phyloP scores from a whole-genome alignment of 139 green algal genomes.

The Picochlorum costavermella region DNA sequence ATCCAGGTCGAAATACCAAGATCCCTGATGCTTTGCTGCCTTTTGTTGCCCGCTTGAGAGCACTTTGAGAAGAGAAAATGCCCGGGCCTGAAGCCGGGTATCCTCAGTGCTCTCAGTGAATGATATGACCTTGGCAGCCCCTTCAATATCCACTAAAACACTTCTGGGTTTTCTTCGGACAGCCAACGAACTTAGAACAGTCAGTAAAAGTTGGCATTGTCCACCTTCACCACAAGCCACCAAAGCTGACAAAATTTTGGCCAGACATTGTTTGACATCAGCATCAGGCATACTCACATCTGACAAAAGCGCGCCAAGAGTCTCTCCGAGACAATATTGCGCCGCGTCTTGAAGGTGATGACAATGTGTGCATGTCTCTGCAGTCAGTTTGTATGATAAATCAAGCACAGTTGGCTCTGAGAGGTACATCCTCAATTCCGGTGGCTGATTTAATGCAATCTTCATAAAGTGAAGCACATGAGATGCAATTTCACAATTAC shows the following conservation, averaged over 20 bases:
- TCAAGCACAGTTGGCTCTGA: neutral
- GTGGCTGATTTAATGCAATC: neutral
- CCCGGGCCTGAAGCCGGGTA: too few species aligned
- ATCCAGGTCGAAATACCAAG: too few species aligned
- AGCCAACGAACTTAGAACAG: conserved; percentile 29
- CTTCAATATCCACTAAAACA: conserved; percentile 3
- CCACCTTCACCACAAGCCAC: neutral
- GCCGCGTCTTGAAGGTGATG: conserved; percentile 27
- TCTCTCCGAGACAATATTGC: conserved; percentile 27
- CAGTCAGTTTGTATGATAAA: conserved; percentile 13
- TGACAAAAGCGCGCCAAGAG: conserved; percentile 9
- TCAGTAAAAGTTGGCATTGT: conserved; percentile 27
- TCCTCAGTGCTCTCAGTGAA: too few species aligned
- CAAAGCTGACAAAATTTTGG: conserved; percentile 11
- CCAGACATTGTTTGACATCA: neutral
- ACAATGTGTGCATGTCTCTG: conserved; percentile 22
- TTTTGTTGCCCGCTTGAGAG: too few species aligned
- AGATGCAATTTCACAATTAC: conserved; percentile 7
- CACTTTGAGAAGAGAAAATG: too few species aligned
- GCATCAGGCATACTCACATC: neutral
- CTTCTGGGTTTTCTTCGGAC: conserved; percentile 1
- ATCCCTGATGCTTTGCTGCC: too few species aligned
- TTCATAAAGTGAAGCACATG: conserved; percentile 24
- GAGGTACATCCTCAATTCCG: neutral
- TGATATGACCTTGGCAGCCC: neutral